phyloP scores from a whole-genome alignment of 805 yeast genomes.

The Wickerhamomyces canadensis region DNA sequence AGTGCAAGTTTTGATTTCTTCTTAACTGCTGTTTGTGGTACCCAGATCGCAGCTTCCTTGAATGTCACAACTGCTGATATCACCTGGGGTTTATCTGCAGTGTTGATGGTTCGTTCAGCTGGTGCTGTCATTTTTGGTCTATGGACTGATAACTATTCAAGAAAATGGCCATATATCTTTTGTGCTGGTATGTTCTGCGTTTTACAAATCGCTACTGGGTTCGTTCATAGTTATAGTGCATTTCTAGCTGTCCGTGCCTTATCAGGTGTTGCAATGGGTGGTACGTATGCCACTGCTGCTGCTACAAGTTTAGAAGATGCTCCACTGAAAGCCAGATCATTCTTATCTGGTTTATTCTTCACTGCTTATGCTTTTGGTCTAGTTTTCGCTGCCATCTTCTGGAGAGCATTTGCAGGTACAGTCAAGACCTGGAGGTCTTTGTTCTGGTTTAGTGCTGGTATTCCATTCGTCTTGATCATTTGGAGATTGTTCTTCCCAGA shows the following conservation, averaged over 20 bases:
- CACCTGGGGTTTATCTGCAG: constrained; percentile 72
- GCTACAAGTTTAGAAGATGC: constrained; percentile 65
- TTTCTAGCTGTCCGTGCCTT: constrained; percentile 58
- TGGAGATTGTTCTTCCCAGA: constrained; percentile 61
- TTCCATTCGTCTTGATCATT: constrained; percentile 50
- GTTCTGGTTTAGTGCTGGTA: constrained; percentile 71
- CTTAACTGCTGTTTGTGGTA: constrained; percentile 50
- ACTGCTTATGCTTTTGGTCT: constrained; percentile 63
- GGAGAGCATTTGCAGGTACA: constrained; percentile 50
- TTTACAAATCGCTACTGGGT: constrained; percentile 63
- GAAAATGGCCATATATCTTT: constrained; percentile 58
- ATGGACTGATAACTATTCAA: constrained; percentile 56
- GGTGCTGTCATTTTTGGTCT: constrained; percentile 66
- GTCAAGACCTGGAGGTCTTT: constrained; percentile 62
- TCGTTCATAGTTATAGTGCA: constrained; percentile 50
- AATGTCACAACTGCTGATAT: constrained; percentile 40
- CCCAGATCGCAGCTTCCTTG: constrained; percentile 44
- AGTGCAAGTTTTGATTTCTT: constrained; percentile 73
- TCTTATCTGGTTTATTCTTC: constrained; percentile 53
- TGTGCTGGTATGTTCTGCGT: constrained; percentile 47
- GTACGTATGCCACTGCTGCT: constrained; percentile 58
- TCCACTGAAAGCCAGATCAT: constrained; percentile 53
- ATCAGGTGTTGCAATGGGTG: constrained; percentile 71
- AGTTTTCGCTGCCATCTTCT: constrained; percentile 58
- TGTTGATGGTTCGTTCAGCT: constrained; percentile 61